Evolutionary conservation across 1,284 basidiomycete species (phyloP).

Genomic region (Vanrija pseudolonga): DNA sequence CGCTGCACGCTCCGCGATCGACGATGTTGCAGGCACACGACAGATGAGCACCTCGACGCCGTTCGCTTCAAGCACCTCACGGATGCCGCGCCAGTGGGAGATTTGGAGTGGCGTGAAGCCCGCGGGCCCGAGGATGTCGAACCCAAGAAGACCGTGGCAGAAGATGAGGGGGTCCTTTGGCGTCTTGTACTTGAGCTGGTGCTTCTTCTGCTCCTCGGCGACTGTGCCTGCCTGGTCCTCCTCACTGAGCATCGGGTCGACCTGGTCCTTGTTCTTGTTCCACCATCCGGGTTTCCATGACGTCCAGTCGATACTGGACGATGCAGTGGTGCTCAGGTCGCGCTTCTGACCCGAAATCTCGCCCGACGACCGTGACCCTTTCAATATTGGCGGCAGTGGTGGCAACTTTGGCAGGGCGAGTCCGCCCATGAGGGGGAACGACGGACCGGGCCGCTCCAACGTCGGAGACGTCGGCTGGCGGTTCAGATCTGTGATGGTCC

Average conservation of each 20-base stretch:
- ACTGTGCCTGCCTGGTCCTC: constrained; percentile 59
- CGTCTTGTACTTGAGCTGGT: constrained; percentile 69
- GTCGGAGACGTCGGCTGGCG: background rate
- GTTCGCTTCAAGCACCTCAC: constrained; percentile 79
- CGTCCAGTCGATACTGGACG: background rate
- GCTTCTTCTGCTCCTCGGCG: constrained; percentile 56
- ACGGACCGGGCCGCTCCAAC: background rate
- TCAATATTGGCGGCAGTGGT: background rate
- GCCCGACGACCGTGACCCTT: background rate
- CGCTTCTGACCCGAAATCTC: background rate
- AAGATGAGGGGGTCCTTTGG: constrained; percentile 83
- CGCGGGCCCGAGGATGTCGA: constrained; percentile 55
- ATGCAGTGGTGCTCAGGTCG: background rate
- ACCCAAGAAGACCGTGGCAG: constrained; percentile 87
- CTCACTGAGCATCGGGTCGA: constrained; percentile 58
- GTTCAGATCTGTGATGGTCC: constrained; percentile 38
- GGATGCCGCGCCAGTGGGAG: constrained; percentile 90
- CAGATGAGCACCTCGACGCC: constrained; percentile 89
- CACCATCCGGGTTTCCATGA: constrained; percentile 2
- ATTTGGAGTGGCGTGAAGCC: constrained; percentile 61
- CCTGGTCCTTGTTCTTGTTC: constrained; percentile 51
- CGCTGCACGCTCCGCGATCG: constrained; percentile 77
- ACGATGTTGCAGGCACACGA: constrained; percentile 84
- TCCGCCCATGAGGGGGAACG: background rate
- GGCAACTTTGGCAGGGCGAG: background rate